These are phyloP conservation scores for Tagetes patula DNA, from an alignment of 129 eudicot genomes.

Conservation along the genomic window DNA sequence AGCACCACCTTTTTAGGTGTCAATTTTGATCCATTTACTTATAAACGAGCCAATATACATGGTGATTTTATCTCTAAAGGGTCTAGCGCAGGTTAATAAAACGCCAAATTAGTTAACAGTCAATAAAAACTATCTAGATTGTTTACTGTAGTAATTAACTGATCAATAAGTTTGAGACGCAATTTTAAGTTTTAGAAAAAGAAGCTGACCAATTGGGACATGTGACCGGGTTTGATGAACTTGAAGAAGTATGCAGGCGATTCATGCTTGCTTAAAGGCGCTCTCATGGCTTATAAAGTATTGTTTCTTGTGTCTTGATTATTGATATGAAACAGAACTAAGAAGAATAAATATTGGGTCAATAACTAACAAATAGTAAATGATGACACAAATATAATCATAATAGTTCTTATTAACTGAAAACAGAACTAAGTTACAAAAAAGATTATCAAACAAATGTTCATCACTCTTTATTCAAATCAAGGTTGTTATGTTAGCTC, in stretches of 20 bases:
- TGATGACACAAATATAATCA: too few species aligned
- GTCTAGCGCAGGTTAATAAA: neutral
- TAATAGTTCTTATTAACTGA: too few species aligned
- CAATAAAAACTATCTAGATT: neutral
- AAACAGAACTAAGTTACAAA: too few species aligned
- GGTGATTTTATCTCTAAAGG: neutral
- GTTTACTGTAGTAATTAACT: neutral
- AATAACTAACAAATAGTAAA: neutral
- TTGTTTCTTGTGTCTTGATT: neutral
- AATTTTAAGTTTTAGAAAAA: neutral
- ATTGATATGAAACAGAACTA: neutral
- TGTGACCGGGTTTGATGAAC: constrained; percentile 18
- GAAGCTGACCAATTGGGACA: neutral
- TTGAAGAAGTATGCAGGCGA: constrained; percentile 19
- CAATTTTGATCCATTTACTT: neutral
- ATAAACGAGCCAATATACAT: neutral
- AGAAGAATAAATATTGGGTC: neutral
- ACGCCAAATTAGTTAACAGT: neutral
- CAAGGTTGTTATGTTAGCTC: too few species aligned
- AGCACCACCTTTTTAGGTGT: neutral
- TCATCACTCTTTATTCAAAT: too few species aligned
- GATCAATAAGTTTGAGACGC: neutral
- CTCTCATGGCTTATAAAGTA: constrained; percentile 10
- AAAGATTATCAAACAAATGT: too few species aligned
- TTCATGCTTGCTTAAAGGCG: constrained; percentile 5